Evolutionary conservation across 805 yeast genomes (phyloP).

Genomic region (Saccharomycopsis javanensis): DNA sequence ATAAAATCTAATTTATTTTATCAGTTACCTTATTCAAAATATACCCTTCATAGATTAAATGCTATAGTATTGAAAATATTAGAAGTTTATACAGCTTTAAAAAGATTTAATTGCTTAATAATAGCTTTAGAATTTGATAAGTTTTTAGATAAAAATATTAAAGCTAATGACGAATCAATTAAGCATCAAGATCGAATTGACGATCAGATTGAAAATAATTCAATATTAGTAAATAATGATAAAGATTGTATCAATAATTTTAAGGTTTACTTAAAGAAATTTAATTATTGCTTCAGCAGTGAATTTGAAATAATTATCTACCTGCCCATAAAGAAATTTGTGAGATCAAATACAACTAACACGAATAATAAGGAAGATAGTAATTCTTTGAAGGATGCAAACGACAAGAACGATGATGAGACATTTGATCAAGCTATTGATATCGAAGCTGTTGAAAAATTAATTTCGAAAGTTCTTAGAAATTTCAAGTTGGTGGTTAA

Average conservation of each 20-base stretch:
- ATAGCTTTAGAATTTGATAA: conserved; percentile 8
- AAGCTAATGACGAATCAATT: conserved; percentile 3
- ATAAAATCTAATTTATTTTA: background rate
- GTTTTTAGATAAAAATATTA: conserved; percentile 7
- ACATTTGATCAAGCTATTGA: background rate
- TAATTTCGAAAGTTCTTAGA: conserved; percentile 9
- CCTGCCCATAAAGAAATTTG: conserved; percentile 14
- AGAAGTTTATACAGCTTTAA: conserved; percentile 13
- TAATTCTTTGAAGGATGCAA: background rate
- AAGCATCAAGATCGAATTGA: conserved; percentile 8
- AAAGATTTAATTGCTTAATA: conserved; percentile 15
- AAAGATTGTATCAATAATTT: conserved; percentile 14
- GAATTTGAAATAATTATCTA: conserved; percentile 14
- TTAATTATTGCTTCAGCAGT: conserved; percentile 15
- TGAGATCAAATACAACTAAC: background rate
- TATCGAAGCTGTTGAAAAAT: conserved; percentile 10
- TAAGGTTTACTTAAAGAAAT: conserved; percentile 15
- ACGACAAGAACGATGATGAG: background rate
- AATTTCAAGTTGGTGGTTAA: conserved; percentile 18
- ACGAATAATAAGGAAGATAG: background rate
- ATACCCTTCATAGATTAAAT: conserved; percentile 16
- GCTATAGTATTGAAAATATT: conserved; percentile 11
- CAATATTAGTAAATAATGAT: conserved; percentile 16
- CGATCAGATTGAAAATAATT: conserved; percentile 4
- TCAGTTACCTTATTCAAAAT: conserved; percentile 13